phyloP scores from a whole-genome alignment of 768 basidiomycete species.

The Austroboletus eburneus region DNA sequence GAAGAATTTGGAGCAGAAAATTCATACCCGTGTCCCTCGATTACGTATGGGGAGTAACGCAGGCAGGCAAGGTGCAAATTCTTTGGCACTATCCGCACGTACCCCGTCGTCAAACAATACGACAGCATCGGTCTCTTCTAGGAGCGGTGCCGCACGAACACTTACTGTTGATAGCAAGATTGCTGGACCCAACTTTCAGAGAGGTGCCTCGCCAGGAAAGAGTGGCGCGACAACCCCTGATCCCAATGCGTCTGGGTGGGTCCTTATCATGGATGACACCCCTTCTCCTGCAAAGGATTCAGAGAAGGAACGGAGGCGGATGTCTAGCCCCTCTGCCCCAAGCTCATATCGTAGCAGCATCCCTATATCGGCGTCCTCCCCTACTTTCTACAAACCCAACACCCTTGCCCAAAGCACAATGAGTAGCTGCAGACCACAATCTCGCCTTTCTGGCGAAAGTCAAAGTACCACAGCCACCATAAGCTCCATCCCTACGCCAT shows the following conservation, averaged over 20 bases:
- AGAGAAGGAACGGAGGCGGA: constrained; percentile 53
- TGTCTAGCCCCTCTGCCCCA: constrained; percentile 61
- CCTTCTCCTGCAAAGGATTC: constrained; percentile 62
- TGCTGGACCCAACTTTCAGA: constrained; percentile 31
- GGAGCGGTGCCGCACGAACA: constrained; percentile 13
- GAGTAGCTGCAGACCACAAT: constrained; percentile 61
- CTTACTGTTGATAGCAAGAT: constrained; percentile 19
- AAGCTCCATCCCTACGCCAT: constrained; percentile 61
- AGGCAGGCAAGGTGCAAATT: constrained; percentile 43
- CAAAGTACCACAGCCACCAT: constrained; percentile 51
- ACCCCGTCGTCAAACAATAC: constrained; percentile 36
- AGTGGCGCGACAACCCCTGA: constrained; percentile 36
- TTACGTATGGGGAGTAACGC: constrained; percentile 78
- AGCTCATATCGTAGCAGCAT: constrained; percentile 47
- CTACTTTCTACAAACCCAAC: constrained; percentile 41
- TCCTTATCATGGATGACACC: constrained; percentile 85
- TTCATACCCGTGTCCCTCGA: constrained; percentile 82
- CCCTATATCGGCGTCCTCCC: constrained; percentile 44
- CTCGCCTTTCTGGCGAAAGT: constrained; percentile 65
- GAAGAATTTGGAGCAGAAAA: constrained; percentile 77
- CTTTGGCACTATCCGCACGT: constrained; percentile 33
- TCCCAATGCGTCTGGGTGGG: constrained; percentile 76
- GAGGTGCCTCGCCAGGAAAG: constrained; percentile 43
- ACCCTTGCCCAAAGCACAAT: constrained; percentile 41
- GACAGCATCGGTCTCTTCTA: constrained; percentile 30